phyloP scores from a whole-genome alignment of 73 alveolate genomes.

The Paramecium tetraurelia region DNA sequence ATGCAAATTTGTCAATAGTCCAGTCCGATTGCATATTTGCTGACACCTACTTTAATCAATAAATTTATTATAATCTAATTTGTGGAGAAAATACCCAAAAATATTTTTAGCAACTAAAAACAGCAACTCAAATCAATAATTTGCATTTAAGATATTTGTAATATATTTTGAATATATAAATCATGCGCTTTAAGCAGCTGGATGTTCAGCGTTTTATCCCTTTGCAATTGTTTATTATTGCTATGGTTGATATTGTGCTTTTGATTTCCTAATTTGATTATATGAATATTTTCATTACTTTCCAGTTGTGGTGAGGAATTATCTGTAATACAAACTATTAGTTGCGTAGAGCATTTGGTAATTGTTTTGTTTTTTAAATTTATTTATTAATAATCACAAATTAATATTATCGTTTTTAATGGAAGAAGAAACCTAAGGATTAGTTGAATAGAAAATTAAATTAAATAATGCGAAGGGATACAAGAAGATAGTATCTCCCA shows the following conservation, averaged over 20 bases:
- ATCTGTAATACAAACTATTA: slow-evolving; percentile 30
- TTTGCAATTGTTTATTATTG: background rate
- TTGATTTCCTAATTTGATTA: background rate
- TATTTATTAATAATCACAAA: background rate
- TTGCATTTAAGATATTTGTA: background rate
- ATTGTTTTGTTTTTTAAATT: background rate
- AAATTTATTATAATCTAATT: background rate
- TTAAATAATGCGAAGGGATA: background rate
- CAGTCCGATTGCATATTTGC: background rate
- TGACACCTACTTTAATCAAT: background rate
- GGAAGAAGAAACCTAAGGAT: background rate
- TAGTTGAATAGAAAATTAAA: background rate
- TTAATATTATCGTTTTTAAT: background rate
- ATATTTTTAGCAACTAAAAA: background rate
- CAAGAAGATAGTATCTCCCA: background rate
- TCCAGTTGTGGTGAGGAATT: slow-evolving; percentile 34
- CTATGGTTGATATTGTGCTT: slow-evolving; percentile 20
- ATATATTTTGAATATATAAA: background rate
- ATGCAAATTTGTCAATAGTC: background rate
- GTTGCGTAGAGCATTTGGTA: slow-evolving; percentile 8
- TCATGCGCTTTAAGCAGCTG: slow-evolving; percentile 50
- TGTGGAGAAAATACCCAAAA: background rate
- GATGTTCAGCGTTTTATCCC: slow-evolving; percentile 43
- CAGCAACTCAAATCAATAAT: background rate
- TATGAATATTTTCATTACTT: background rate